These are phyloP conservation scores for Bonia amplexicaulis DNA, from an alignment of 176 grass and related monocot species.

Conservation along the genomic window DNA sequence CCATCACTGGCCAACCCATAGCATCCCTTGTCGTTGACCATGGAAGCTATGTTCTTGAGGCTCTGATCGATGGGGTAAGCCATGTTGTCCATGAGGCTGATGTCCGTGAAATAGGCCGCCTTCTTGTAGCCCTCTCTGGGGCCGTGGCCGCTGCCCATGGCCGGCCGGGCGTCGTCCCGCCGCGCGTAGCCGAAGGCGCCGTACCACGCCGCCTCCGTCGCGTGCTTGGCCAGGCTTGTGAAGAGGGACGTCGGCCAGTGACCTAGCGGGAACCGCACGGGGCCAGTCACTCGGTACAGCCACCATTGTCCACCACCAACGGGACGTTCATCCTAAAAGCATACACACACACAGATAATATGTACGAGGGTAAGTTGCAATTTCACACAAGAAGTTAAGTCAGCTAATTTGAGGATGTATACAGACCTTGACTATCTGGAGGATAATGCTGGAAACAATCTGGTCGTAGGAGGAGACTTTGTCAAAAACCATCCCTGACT, in stretches of 20 bases:
- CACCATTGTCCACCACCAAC: not conserved
- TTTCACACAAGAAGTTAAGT: not conserved
- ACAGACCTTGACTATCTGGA: not conserved
- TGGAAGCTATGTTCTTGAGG: not conserved
- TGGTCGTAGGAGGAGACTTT: not conserved
- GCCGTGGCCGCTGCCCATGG: not conserved
- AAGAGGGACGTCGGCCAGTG: not conserved
- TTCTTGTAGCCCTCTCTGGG: not conserved
- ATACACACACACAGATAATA: not conserved
- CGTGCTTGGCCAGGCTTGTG: not conserved
- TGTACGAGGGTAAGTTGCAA: not conserved
- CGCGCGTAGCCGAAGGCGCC: not conserved
- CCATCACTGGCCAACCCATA: not conserved
- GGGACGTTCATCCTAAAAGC: not conserved
- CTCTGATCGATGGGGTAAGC: not conserved
- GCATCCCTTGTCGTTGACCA: not conserved
- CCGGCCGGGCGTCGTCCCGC: not conserved
- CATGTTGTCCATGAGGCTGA: not conserved
- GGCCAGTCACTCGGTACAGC: not conserved
- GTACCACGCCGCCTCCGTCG: not conserved
- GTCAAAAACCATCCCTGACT: not conserved
- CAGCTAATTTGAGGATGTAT: not conserved
- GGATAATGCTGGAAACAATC: not conserved
- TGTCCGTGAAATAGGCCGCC: slow-evolving; percentile 3
- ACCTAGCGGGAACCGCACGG: not conserved